Base-by-base conservation (phyloP, 1,284 basidiomycete species). In the Ceratorhiza oryzae-sativae region DNA sequence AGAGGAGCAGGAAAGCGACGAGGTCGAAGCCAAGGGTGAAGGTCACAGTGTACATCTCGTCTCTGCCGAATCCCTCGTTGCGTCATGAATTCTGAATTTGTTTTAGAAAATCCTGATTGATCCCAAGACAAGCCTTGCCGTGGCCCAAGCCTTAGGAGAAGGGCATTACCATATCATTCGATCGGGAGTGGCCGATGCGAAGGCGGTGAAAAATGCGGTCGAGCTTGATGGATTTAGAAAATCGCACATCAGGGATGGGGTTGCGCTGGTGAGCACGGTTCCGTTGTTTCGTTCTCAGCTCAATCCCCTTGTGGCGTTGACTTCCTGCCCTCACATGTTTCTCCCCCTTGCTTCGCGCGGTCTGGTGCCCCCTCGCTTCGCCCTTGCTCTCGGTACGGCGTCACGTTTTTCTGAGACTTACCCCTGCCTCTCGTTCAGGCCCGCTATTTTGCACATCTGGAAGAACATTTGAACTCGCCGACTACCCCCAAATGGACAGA, bases 381-480 rank as follows among this genome's bases (percentile, higher is more conserved):
- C 48, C 48, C 48, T 4, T n/a, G 20, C 4, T 45, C n/a, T 34
- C 8, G 9, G 9, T 20, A 12, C 42, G 18, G 34, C 23, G 32
- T 15, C 55, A 39, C 55, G 30, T 56, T 39, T 34, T 39, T 60
- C 45, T 25, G 10, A 23, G 15, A n/a, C 56, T 25, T n/a, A 18
- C n/a, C 53, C 32, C 51, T 13, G 18, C 3, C 15, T 34, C 20
- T 25, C 13, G 10, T 45, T 36, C 58, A 80, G 78, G 88, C 86
- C 8, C 86, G 89, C 12, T 98, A 97, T 81, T 98, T 98, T 78
- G 87, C 95, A 0, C 99, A 97, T 96, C 84, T 99, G 1, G 95
- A 98, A 80, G 92, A 94, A 75, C 86, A 90, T 75, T 83, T 98
- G 15, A 80, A 85, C 1, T 82, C 53, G 10, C 20, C 67, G 15